These are phyloP conservation scores for Diaporthe sp. DNA, from an alignment of 2,329 filamentous ascomycete genomes.

Conservation along the genomic window DNA sequence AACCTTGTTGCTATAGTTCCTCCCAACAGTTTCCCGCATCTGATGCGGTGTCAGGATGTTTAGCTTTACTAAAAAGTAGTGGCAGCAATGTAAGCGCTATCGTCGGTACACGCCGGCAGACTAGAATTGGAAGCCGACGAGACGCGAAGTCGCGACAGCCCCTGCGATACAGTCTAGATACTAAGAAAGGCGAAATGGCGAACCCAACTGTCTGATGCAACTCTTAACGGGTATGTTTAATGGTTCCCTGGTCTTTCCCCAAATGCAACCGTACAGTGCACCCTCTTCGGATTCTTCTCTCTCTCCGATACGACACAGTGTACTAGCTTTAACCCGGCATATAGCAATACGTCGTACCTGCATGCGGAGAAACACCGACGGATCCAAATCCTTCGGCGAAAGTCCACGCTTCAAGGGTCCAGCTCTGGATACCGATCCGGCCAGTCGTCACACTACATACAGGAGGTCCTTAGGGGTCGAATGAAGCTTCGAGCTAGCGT, in stretches of 20 bases:
- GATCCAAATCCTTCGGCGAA: background rate
- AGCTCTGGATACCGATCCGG: background rate
- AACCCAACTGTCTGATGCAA: background rate
- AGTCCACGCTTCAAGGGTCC: background rate
- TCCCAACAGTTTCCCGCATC: background rate
- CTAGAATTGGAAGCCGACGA: conserved; percentile 21
- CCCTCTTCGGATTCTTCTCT: background rate
- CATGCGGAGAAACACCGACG: conserved; percentile 12
- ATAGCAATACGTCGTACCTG: background rate
- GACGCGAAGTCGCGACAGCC: background rate
- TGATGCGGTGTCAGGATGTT: background rate
- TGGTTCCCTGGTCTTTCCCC: background rate
- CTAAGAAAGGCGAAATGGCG: background rate
- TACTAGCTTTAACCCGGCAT: background rate
- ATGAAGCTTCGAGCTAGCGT: conserved; percentile 12
- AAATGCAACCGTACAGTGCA: conserved; percentile 20
- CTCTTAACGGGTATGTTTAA: background rate
- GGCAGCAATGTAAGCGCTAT: background rate
- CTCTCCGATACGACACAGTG: background rate
- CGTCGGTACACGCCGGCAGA: background rate
- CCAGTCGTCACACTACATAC: background rate
- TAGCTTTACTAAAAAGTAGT: background rate
- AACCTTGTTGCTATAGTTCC: background rate
- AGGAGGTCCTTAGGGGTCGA: background rate
- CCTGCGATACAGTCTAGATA: background rate